A percentile compares a stretch with the other conserved stretches of the same genome.
These are phyloP conservation scores for Saccharomycopsis javanensis DNA, from an alignment of 805 yeast species.

Conservation along the genomic window DNA sequence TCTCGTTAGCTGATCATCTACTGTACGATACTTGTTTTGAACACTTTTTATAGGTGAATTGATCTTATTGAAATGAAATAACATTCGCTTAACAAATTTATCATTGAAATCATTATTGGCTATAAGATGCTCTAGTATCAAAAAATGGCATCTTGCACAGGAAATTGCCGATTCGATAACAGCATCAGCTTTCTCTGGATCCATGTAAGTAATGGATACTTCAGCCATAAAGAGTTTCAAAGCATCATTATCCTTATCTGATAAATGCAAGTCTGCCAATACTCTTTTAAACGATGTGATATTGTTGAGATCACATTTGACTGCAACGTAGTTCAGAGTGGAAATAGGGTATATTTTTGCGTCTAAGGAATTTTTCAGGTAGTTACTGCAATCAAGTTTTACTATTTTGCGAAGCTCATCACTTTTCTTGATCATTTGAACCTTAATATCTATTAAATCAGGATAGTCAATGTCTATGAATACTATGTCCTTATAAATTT, in stretches of 20 bases:
- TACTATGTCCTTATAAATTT: conserved; percentile 22
- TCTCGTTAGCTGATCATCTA: conserved; percentile 39
- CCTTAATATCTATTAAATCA: conserved; percentile 50
- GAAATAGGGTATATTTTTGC: not conserved
- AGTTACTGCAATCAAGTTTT: conserved; percentile 25
- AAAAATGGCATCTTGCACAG: conserved; percentile 45
- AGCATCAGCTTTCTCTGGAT: conserved; percentile 51
- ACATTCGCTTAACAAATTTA: conserved; percentile 68
- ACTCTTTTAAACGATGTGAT: conserved; percentile 28
- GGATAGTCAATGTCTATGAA: conserved; percentile 73
- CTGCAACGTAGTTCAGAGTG: conserved; percentile 40
- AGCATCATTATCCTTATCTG: conserved; percentile 13
- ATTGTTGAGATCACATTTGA: conserved; percentile 61
- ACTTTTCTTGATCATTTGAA: conserved; percentile 36
- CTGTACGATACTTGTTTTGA: conserved; percentile 38
- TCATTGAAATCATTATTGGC: conserved; percentile 51
- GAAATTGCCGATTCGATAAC: conserved; percentile 40
- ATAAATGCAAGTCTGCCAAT: conserved; percentile 6
- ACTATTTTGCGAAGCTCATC: conserved; percentile 37
- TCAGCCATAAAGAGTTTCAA: conserved; percentile 64
- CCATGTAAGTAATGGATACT: conserved; percentile 76
- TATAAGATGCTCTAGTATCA: conserved; percentile 60
- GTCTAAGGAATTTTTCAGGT: not conserved
- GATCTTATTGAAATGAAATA: conserved; percentile 56
- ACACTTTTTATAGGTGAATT: conserved; percentile 65